Percentiles rank a stretch among this genome's conserved stretches.
Evolutionary conservation across 805 yeast species (phyloP).

Genomic region (Yamadazyma insecticola): DNA sequence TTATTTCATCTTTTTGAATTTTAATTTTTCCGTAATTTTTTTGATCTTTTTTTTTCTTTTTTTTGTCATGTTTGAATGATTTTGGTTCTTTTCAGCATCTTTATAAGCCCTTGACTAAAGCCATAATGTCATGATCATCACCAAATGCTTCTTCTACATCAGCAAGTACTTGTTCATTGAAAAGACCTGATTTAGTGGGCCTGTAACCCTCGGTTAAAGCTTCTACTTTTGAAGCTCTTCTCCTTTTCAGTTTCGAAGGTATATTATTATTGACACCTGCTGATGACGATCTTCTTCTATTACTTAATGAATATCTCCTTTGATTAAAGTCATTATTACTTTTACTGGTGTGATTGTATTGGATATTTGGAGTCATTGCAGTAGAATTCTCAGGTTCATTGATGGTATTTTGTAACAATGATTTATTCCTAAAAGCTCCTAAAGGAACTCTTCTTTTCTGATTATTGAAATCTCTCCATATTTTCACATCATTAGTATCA

Average conservation of each 20-base stretch:
- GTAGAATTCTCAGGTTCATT: constrained; percentile 11
- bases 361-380: constrained; percentile 15
- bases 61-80: too few species aligned
- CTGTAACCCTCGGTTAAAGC: constrained; percentile 74
- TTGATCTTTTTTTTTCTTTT: too few species aligned
- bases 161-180: constrained; percentile 68
- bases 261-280: constrained; percentile 2
- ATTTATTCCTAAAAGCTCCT: constrained; percentile 85
- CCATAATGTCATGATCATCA: constrained; percentile 46
- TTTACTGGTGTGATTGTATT: constrained; percentile 23
- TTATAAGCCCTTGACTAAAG: constrained; percentile 31
- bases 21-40: too few species aligned
- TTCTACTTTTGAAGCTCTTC: constrained; percentile 67
- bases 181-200: constrained; percentile 70
- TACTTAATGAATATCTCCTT: constrained; percentile 14
- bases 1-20: too few species aligned
- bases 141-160: constrained; percentile 69
- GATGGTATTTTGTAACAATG: constrained; percentile 25
- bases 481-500: constrained; percentile 52
- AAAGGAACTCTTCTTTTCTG: constrained; percentile 60
- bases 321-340: constrained; percentile 21
- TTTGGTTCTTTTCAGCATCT: too few species aligned
- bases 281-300: constrained; percentile 2
- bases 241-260: constrained; percentile 33
- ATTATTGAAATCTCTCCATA: constrained; percentile 43